Evolutionary conservation across 371 early-diverging fungal genomes (phyloP), one percentile per base, ranked within the genome.

Genomic region (Mortierella sp.): DNA sequence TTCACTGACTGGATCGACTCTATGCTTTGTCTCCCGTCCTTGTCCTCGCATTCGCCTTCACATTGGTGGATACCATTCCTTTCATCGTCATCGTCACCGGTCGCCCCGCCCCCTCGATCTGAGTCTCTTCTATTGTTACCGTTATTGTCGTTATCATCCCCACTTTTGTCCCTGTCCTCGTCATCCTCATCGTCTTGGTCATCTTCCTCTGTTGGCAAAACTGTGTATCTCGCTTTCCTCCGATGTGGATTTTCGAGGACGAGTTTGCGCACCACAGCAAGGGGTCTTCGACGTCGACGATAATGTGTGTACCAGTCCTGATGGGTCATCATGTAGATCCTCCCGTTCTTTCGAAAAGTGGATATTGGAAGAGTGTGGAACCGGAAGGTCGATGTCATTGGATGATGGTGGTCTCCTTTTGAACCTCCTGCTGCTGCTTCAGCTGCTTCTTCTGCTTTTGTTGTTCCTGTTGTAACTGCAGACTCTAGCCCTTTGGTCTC

Each of bases 231-330:
- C 4, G 57, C 61, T 34, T 72, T 72, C 10, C 44, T 57, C 27
- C 73, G 55, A 13, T 53, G 54, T 8, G 66, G 25, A 47, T 53
- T 72, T 39, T 58, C 63, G 19, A 72, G 46, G 10, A 28, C 39
- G 29, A 67, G 24, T 24, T 67, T 67, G 24, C 67, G 66, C 54
- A 72, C 50, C 3, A 54, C 62, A 1, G 28, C 45, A 22, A 40
- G 21, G 0, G 62, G 59, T 14, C 67, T 67, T 24, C 63, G 73
- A 8, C 59, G 63, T 9, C 55, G 67, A 17, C 67, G 62, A 52
- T 73, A 73, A n/a, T 54, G 48, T 2, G 40, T 44, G 29, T 34
- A 73, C 73, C 67, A 67, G 19, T 66, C 73, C 29, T 67, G 59
- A 17, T 43, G 59, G 2, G 54, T 43, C 16, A 43, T 25, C 28